Evolutionary conservation across 805 yeast species (phyloP).

Genomic region (Metschnikowia bowlesiae): DNA sequence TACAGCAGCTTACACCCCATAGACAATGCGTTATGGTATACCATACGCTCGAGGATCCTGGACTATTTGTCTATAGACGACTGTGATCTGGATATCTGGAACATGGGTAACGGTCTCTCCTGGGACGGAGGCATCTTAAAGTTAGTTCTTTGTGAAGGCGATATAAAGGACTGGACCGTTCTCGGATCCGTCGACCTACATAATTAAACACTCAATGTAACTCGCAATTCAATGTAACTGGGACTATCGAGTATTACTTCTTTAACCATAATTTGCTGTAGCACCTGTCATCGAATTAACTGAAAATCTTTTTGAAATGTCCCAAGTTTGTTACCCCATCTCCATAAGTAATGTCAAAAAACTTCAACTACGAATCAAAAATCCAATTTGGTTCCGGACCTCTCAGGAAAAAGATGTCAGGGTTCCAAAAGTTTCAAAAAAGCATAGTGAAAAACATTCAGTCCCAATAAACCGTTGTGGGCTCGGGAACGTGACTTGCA

Average conservation of each 20-base stretch:
- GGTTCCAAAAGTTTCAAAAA: neutral
- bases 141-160: conserved; percentile 68
- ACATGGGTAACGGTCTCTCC: conserved; percentile 35
- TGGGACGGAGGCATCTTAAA: conserved; percentile 71
- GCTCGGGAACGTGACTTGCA: neutral
- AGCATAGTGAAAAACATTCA: no score
- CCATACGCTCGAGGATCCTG: conserved; percentile 59
- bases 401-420: no score
- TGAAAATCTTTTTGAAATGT: neutral
- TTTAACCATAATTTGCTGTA: no score
- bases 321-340: no score
- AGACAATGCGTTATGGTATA: conserved; percentile 59
- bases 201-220: conserved; percentile 1
- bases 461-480: neutral
- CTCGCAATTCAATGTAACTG: neutral
- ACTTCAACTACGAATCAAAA: neutral
- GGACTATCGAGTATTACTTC: no score
- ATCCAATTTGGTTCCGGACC: neutral
- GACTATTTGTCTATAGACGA: conserved; percentile 55
- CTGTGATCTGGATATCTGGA: conserved; percentile 33
- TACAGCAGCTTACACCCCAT: conserved; percentile 65
- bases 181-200: conserved; percentile 51
- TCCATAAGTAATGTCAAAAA: neutral
- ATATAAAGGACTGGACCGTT: conserved; percentile 62
- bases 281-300: no score